Evolutionary conservation across 805 yeast genomes (phyloP).

Genomic region (Myxozyma geophila): DNA sequence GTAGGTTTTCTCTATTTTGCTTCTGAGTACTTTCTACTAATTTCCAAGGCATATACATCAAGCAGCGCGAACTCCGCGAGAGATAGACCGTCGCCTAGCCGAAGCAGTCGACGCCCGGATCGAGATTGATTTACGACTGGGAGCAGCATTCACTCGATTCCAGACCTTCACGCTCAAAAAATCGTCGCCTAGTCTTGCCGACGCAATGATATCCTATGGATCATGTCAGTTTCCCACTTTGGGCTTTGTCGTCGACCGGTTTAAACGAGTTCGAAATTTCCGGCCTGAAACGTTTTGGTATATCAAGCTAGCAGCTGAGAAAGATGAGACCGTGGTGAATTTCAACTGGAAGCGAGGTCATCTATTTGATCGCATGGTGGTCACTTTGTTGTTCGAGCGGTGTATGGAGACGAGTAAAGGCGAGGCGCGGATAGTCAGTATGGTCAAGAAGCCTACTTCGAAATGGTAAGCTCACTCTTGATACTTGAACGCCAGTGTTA

Average conservation of each 20-base stretch:
- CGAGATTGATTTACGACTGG: slow-evolving; percentile 87
- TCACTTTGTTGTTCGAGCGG: slow-evolving; percentile 65
- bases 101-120: slow-evolving; percentile 84
- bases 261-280: slow-evolving; percentile 72
- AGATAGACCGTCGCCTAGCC: slow-evolving; percentile 68
- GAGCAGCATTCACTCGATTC: slow-evolving; percentile 84
- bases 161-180: slow-evolving; percentile 55
- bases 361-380: slow-evolving; percentile 73
- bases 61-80: slow-evolving; percentile 74
- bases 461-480: slow-evolving; percentile 51
- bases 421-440: slow-evolving; percentile 55
- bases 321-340: slow-evolving; percentile 49
- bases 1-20: background rate
- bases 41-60: slow-evolving; percentile 57
- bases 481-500: background rate
- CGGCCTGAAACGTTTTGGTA: slow-evolving; percentile 81
- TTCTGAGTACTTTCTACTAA: background rate
- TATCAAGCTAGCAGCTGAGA: slow-evolving; percentile 53
- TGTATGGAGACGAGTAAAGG: slow-evolving; percentile 60
- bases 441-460: slow-evolving; percentile 65
- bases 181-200: slow-evolving; percentile 37
- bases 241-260: slow-evolving; percentile 94
- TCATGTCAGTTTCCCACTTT: slow-evolving; percentile 95
- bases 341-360: slow-evolving; percentile 69
- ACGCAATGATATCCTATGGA: slow-evolving; percentile 73